Base-by-base conservation (phyloP, 2,329 filamentous ascomycete genomes). In the Leptographium wingfieldii region DNA sequence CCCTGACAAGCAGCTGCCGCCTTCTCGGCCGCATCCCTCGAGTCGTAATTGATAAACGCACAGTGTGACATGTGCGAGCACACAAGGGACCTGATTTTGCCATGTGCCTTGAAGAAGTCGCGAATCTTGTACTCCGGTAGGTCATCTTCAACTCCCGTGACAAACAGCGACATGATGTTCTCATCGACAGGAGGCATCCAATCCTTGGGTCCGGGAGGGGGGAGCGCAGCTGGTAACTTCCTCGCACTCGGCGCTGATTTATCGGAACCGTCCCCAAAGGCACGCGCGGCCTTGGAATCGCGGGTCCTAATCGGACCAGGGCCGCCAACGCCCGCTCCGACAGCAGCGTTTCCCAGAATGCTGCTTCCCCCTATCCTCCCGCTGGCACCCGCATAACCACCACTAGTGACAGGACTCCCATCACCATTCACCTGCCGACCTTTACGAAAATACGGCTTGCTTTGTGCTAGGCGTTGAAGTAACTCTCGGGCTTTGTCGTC, bases 51-150 rank as follows among this genome's bases (percentile, higher is more conserved):
- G 74, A 99, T 79, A 69, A 97, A 99, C 1, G 94, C 94, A 71
- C 92, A 97, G 69, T 97, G 94, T 19, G 92, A 92, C 76, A 95
- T 91, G 74, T 99, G 94, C 7, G 92, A 96, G 73, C 94, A 97
- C 46, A 99, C 87, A 19, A 99, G 76, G 31, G 91, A 96, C 67
- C 94, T 89, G 62, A 99, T 86, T 69, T 92, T 90, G 64, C 94
- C 94, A 67, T 92, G 91, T 22, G 83, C 82, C 62, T 90, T 84
- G 76, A 99, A 99, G 72, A 95, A 94, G 2, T 90, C 87, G 55
- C 94, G 88, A 31, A 99, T 79, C 68, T 92, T 91, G 73, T 92
- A 86, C 72, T 99, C 94, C 2, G 92, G 92, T 7, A 99, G 78
- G 68, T 99, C 94, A 69, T 99, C 94, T 72, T 99, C 94, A 2